Evolutionary conservation across 1,139 yeast species (phyloP), one percentile per base, ranked within the genome.

Genomic region (Yamadazyma triangularis): DNA sequence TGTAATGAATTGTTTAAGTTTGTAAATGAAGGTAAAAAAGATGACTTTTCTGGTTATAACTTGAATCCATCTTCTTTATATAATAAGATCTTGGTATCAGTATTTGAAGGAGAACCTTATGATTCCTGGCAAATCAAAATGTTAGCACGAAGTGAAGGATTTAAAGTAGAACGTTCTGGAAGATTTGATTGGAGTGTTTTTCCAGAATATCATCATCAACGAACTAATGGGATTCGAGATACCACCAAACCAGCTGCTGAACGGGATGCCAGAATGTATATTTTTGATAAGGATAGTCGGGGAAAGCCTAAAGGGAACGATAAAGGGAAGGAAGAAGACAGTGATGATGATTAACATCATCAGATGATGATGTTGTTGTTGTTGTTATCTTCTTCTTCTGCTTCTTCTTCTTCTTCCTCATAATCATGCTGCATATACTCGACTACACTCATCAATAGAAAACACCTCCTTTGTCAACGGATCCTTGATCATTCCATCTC

Each of bases 31-130:
- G 48, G 47, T n/a, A 39, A 47, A 13, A 46, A 47, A 13, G 52
- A 57, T 30, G 58, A 51, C 30, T 58, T 63, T 36, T 61, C 56
- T 2, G 71, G 70, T 2, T 66, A 66, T 34, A 33, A 30, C 7
- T 44, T 34, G 5, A 30, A 28, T 16, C 55, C 55, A 1, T 53
- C 53, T 8, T 24, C 21, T 19, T 35, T 29, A 2, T n/a, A n/a
- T n/a, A 82, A 82, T 4, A 70, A 69, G 30, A 70, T 86, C 2
- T 65, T 80, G 1, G 49, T 89, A 9, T 62, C 91, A 0, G 48
- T 87, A n/a, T 91, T 91, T 50, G 86, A 79, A 36, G 97, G 97
- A 3, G 89, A 85, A 44, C 97, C 98, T 0, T 91, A 91, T 51
- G 75, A 71, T 37, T 77, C 88, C 1, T 91, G 98, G 98, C 73